Conservation (phyloP, 139 green algal species). For the Chlamydomonas sp. region DNA sequence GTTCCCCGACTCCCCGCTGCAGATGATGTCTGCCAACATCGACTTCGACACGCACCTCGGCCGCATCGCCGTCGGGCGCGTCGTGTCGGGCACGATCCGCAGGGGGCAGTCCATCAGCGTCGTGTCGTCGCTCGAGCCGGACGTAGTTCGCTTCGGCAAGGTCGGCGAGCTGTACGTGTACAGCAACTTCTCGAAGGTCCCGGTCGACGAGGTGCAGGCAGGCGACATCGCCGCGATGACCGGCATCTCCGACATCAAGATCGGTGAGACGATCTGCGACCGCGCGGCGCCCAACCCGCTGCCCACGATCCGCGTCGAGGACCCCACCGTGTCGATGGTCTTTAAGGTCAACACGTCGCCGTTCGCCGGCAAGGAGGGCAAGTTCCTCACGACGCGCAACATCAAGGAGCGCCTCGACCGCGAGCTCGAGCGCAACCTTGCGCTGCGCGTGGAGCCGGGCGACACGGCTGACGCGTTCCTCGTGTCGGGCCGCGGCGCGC, state of each 20-base stretch:
- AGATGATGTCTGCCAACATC: conserved; percentile 92
- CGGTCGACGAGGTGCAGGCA: conserved; percentile 65
- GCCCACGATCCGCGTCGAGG: conserved; percentile 93
- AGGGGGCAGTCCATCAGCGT: conserved; percentile 45
- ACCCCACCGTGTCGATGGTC: conserved; percentile 96
- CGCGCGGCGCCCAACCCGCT: conserved; percentile 55
- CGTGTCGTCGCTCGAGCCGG: conserved; percentile 27
- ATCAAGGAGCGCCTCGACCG: conserved; percentile 61
- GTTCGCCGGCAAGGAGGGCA: conserved; percentile 93
- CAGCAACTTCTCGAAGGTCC: conserved; percentile 76
- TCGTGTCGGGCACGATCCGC: conserved; percentile 67
- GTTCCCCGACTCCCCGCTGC: conserved; percentile 61
- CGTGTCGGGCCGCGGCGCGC: conserved; percentile 80
- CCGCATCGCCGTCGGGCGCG: conserved; percentile 85
- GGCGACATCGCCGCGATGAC: conserved; percentile 90
- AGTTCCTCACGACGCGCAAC: conserved; percentile 89
- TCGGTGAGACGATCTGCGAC: conserved; percentile 91
- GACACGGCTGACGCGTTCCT: conserved; percentile 89
- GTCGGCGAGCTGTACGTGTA: conserved; percentile 94
- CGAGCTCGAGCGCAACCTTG: conserved; percentile 96
- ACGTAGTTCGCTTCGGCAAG: conserved; percentile 43
- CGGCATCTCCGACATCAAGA: conserved; percentile 68
- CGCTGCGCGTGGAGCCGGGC: conserved; percentile 84
- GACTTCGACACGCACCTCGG: conserved; percentile 96
- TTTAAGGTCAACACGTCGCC: conserved; percentile 94